A percentile compares a stretch with the other conserved stretches of the same genome.
Conservation (phyloP, 2,329 filamentous ascomycete genomes). For the Sclerotinia borealis region DNA sequence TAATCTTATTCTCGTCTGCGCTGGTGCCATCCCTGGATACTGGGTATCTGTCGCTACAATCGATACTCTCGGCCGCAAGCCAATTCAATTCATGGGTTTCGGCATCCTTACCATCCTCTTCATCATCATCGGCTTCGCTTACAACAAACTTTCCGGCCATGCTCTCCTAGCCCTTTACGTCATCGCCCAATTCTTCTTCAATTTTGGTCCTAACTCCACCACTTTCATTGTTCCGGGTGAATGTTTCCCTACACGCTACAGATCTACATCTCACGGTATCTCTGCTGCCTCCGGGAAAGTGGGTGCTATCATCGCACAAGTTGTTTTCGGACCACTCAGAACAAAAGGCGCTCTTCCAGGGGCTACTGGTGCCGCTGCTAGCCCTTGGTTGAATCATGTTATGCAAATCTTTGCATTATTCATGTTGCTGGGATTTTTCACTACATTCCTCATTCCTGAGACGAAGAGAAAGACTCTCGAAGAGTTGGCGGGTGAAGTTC, state of each 20-base stretch:
- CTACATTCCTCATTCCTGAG: conserved; percentile 66
- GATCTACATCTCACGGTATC: conserved; percentile 34
- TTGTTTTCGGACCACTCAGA: conserved; percentile 51
- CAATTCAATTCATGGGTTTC: conserved; percentile 64
- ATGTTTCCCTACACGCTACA: conserved; percentile 35
- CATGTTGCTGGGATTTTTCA: conserved; percentile 66
- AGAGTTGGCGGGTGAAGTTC: conserved; percentile 39
- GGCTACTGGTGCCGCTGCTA: conserved; percentile 21
- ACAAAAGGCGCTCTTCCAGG: conserved; percentile 29
- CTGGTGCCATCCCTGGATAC: conserved; percentile 74
- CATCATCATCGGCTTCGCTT: conserved; percentile 56
- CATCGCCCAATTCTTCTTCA: conserved; percentile 61
- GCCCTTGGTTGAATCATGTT: conserved; percentile 63
- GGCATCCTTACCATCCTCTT: conserved; percentile 55
- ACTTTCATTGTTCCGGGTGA: conserved; percentile 73
- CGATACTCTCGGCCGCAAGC: conserved; percentile 71
- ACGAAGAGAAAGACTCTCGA: conserved; percentile 71
- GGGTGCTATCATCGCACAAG: conserved; percentile 36
- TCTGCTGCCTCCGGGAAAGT: conserved; percentile 34
- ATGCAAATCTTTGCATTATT: conserved; percentile 75
- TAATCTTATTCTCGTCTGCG: conserved; percentile 71
- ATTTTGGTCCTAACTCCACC: conserved; percentile 63
- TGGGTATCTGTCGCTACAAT: conserved; percentile 71
- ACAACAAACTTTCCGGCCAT: conserved; percentile 42
- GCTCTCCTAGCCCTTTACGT: conserved; percentile 57